These are phyloP conservation scores for Paraconiothyrium brasiliense DNA, from an alignment of 2,329 filamentous ascomycete genomes.

Conservation along the genomic window DNA sequence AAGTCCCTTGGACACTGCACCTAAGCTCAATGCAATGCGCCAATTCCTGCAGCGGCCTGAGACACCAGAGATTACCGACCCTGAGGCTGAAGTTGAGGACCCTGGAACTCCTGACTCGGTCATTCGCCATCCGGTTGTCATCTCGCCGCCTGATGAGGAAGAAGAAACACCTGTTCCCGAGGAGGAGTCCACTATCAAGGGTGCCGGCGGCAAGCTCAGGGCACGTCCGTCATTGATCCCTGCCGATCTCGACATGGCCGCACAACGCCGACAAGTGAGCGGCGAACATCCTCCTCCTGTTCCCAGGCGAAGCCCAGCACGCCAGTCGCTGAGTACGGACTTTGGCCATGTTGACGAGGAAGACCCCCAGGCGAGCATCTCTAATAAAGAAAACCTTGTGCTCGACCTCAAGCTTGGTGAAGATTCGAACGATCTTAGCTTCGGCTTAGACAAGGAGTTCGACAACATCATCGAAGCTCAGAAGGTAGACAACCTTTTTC, in stretches of 20 bases:
- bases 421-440: constrained; percentile 73
- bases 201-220: constrained; percentile 85
- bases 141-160: constrained; percentile 48
- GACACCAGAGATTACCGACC: constrained; percentile 54
- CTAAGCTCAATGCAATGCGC: constrained; percentile 50
- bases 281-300: constrained; percentile 67
- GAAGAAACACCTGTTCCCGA: constrained; percentile 78
- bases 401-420: constrained; percentile 84
- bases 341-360: constrained; percentile 45
- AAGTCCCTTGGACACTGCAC: constrained; percentile 43
- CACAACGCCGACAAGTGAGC: constrained; percentile 85
- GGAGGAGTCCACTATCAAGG: constrained; percentile 86
- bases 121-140: constrained; percentile 75
- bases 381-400: constrained; percentile 57
- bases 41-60: constrained; percentile 58
- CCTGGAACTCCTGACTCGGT: constrained; percentile 87
- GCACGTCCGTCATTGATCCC: constrained; percentile 88
- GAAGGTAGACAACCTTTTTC: constrained; percentile 77
- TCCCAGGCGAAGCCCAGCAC: constrained; percentile 49
- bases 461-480: constrained; percentile 94
- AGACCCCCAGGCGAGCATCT: constrained; percentile 39
- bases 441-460: constrained; percentile 91
- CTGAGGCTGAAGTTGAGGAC: constrained; percentile 56
- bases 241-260: constrained; percentile 85
- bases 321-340: constrained; percentile 47